Evolutionary conservation across 495 filamentous ascomycete species (phyloP).

Genomic region (Annulohypoxylon bovei): DNA sequence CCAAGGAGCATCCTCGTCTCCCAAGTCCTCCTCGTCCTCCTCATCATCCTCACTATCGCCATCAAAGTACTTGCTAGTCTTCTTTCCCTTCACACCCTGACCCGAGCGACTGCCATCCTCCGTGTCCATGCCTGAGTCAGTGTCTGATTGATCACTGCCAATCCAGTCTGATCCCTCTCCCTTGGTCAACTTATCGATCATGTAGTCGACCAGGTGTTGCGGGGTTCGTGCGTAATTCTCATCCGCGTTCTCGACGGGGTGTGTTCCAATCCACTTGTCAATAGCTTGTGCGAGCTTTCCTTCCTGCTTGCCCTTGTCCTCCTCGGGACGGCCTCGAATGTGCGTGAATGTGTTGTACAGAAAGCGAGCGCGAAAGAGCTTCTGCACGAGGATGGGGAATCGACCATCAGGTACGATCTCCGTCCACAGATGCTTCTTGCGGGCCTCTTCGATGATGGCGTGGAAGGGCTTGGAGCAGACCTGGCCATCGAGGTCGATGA

Average conservation of each 20-base stretch:
- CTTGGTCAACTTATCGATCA: not conserved
- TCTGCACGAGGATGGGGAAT: conserved; percentile 6
- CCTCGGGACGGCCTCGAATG: not conserved
- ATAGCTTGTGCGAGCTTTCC: conserved; percentile 7
- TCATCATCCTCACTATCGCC: not conserved
- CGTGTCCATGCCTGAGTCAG: not conserved
- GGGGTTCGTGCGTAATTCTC: not conserved
- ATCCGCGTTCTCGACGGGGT: not conserved
- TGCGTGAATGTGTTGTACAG: conserved; percentile 13
- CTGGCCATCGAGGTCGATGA: not conserved
- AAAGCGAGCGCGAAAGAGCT: conserved; percentile 1
- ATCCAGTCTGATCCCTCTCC: not conserved
- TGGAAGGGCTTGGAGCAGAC: not conserved
- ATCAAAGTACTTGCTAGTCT: not conserved
- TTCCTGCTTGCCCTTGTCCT: not conserved
- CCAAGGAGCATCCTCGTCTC: not conserved
- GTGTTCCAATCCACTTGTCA: conserved; percentile 5
- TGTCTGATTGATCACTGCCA: not conserved
- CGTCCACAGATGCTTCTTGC: not conserved
- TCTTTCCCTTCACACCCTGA: not conserved
- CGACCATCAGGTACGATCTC: not conserved
- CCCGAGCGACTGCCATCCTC: not conserved
- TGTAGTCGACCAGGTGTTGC: not conserved
- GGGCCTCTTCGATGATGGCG: not conserved
- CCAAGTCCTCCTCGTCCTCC: not conserved